Evolutionary conservation across 2,329 filamentous ascomycete genomes (phyloP).

Genomic region (Cladosporium phlei): DNA sequence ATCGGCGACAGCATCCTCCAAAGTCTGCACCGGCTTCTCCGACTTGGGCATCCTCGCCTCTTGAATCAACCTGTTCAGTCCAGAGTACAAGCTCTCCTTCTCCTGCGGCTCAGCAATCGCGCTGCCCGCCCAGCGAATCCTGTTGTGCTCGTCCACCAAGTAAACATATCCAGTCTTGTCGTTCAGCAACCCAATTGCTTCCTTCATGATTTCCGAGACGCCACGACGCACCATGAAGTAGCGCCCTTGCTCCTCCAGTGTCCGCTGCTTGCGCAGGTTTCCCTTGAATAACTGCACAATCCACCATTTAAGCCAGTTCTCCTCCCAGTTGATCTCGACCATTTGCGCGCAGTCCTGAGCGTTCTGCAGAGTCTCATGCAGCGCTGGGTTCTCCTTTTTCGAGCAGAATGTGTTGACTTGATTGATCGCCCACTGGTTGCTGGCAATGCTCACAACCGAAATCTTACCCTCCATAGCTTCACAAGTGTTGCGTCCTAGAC

Average conservation of each 20-base stretch:
- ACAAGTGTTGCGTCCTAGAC: slow-evolving; percentile 62
- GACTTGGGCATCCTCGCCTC: slow-evolving; percentile 44
- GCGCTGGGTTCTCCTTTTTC: slow-evolving; percentile 60
- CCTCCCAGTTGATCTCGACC: slow-evolving; percentile 84
- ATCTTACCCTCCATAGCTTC: slow-evolving; percentile 66
- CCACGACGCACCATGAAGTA: slow-evolving; percentile 59
- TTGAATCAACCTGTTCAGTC: slow-evolving; percentile 57
- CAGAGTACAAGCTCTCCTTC: slow-evolving; percentile 61
- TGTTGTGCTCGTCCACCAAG: slow-evolving; percentile 78
- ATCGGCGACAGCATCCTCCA: slow-evolving; percentile 31
- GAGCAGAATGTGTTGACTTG: slow-evolving; percentile 72
- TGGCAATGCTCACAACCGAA: slow-evolving; percentile 71
- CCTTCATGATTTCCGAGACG: slow-evolving; percentile 51
- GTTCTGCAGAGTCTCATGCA: slow-evolving; percentile 57
- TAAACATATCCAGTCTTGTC: slow-evolving; percentile 92
- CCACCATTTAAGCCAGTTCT: slow-evolving; percentile 63
- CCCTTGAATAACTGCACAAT: slow-evolving; percentile 53
- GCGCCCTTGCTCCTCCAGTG: slow-evolving; percentile 48
- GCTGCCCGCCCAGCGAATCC: slow-evolving; percentile 91
- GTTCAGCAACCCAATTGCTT: slow-evolving; percentile 69
- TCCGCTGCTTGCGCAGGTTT: slow-evolving; percentile 44
- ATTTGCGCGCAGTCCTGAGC: slow-evolving; percentile 59
- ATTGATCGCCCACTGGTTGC: slow-evolving; percentile 76
- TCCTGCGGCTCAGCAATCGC: slow-evolving; percentile 63
- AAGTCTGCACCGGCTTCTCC: slow-evolving; percentile 36